Conservation (phyloP, 352 stramenopile species). For the Phytophthora gonapodyides region DNA sequence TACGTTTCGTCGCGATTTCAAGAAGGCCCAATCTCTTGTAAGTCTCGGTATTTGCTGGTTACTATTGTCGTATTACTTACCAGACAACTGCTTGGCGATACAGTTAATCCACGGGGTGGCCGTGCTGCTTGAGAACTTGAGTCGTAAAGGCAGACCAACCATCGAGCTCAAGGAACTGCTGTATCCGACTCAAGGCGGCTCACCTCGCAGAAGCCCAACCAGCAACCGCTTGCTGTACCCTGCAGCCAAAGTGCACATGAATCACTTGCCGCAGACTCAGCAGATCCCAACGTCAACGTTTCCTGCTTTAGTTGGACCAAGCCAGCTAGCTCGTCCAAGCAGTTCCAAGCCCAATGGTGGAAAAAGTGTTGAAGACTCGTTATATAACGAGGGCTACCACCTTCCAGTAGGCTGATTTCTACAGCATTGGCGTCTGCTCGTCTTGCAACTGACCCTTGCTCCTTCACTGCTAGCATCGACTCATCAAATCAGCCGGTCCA, state of each 20-base stretch:
- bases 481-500: constrained; percentile 46
- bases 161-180: constrained; percentile 15
- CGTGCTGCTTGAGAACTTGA: constrained; percentile 56
- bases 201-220: constrained; percentile 31
- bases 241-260: constrained; percentile 54
- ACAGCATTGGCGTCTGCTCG: neutral
- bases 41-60: neutral
- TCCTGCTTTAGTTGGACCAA: constrained; percentile 15
- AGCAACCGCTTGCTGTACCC: constrained; percentile 50
- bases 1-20: constrained; percentile 33
- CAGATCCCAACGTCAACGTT: constrained; percentile 57
- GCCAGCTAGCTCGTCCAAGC: constrained; percentile 4
- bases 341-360: constrained; percentile 3
- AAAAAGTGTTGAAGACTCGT: neutral
- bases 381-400: constrained; percentile 40
- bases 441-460: neutral
- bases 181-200: constrained; percentile 19
- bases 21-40: constrained; percentile 52
- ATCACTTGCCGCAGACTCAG: constrained; percentile 51
- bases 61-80: too few species aligned
- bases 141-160: constrained; percentile 33
- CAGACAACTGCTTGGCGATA: neutral
- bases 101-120: constrained; percentile 63
- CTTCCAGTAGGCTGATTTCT: constrained; percentile 43
- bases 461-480: constrained; percentile 40